Evolutionary conservation across 768 basidiomycete genomes (phyloP).

Genomic region (Leccinellum rugosiceps): DNA sequence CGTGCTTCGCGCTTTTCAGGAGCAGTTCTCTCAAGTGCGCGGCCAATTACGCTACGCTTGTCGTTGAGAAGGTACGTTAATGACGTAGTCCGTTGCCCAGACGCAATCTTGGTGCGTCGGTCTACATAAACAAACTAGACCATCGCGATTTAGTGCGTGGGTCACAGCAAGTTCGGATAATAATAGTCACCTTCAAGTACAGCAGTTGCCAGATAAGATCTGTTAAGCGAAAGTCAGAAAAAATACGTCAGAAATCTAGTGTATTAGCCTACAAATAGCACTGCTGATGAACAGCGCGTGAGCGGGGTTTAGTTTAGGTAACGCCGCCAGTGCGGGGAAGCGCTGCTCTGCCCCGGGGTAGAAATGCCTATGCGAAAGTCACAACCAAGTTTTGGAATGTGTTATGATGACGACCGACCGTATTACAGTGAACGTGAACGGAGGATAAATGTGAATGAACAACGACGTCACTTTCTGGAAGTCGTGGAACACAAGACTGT

Average conservation of each 20-base stretch:
- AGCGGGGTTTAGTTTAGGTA: constrained; percentile 69
- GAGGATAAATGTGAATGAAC: constrained; percentile 93
- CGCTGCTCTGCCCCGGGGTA: constrained; percentile 76
- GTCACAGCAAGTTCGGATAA: not conserved
- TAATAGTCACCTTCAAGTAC: constrained; percentile 77
- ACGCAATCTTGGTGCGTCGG: constrained; percentile 84
- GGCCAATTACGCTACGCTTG: constrained; percentile 81
- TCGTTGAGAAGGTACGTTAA: constrained; percentile 87
- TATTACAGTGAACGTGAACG: constrained; percentile 88
- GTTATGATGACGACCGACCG: constrained; percentile 45
- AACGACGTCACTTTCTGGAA: constrained; percentile 94
- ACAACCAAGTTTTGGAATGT: not conserved
- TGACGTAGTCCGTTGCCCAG: constrained; percentile 87
- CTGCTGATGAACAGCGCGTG: constrained; percentile 76
- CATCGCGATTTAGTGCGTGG: not conserved
- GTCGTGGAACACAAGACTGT: constrained; percentile 97
- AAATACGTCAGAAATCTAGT: constrained; percentile 8
- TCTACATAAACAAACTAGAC: constrained; percentile 80
- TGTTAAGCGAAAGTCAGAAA: constrained; percentile 31
- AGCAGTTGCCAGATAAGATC: constrained; percentile 90
- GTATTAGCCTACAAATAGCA: constrained; percentile 65
- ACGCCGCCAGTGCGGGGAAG: constrained; percentile 78
- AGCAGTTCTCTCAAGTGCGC: constrained; percentile 56
- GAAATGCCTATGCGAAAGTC: constrained; percentile 60
- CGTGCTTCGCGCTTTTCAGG: constrained; percentile 59